A percentile compares a stretch with the other conserved stretches of the same genome.
These are phyloP conservation scores for Tilletiaria anomala DNA, from an alignment of 1,284 basidiomycete species.

Conservation along the genomic window DNA sequence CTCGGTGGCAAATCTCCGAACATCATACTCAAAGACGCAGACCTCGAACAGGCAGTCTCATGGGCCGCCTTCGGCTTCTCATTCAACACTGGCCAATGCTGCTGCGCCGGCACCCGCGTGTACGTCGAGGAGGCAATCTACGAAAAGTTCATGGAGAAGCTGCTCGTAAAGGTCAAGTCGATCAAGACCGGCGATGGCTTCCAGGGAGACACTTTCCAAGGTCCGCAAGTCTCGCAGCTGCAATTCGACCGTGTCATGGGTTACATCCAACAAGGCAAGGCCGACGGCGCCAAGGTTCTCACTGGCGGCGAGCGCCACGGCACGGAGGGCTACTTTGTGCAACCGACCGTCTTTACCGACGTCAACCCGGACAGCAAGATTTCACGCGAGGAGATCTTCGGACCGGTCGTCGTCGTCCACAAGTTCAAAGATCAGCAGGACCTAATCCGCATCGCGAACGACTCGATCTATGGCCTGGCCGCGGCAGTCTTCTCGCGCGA, in stretches of 20 bases:
- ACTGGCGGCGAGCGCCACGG: constrained; percentile 62
- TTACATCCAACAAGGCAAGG: constrained; percentile 72
- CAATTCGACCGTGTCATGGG: constrained; percentile 84
- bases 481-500: constrained; percentile 71
- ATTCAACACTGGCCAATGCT: constrained; percentile 50
- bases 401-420: constrained; percentile 56
- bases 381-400: constrained; percentile 79
- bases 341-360: constrained; percentile 43
- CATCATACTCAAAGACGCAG: constrained; percentile 50
- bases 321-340: constrained; percentile 47
- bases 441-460: constrained; percentile 61
- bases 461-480: constrained; percentile 71
- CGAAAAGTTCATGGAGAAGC: constrained; percentile 4
- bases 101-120: constrained; percentile 70
- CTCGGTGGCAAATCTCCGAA: constrained; percentile 44
- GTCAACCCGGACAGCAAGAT: constrained; percentile 67
- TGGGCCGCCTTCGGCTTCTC: constrained; percentile 1
- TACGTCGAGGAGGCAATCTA: constrained; percentile 58
- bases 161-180: constrained; percentile 17
- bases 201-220: constrained; percentile 55
- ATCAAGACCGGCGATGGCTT: constrained; percentile 69
- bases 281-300: constrained; percentile 61
- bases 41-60: constrained; percentile 49
- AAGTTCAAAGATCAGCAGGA: constrained; percentile 45
- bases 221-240: constrained; percentile 62